Base-by-base conservation (phyloP, 495 filamentous ascomycete species). In the Lindgomyces ingoldianus region DNA sequence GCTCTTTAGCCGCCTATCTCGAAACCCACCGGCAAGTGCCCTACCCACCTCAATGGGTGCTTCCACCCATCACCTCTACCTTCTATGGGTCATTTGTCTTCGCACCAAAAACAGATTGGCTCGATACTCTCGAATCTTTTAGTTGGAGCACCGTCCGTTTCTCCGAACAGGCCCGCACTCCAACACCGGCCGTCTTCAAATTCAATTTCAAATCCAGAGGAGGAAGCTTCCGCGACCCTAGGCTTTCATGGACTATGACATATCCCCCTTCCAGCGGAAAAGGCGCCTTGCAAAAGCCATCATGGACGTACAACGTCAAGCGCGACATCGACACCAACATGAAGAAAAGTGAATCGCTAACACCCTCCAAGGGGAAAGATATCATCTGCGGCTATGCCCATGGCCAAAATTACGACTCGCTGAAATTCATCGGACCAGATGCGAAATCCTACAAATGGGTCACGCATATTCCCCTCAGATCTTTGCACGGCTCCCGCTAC, bases 1-100 rank as follows among this genome's bases (percentile, higher is more conserved):
- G 10, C 14, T 24, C 29, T 3, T 22, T 67, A n/a, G 21, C 52
- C 14, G 36, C 50, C 14, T 67, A 67, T 36, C 51, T 67, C 2
- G 64, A 67, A 14, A 18, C 39, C 18, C 57, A 67, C 25, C 57
- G 64, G n/a, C 57, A 67, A 52, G 44, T 62, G 1, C 65, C 65
- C 1, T 58, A 58, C 22, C 65, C 65, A 3, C 65, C 52, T 12
- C 58, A 62, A 46, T 68, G 65, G 65, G 22, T 54, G 10, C 48
- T 68, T 18, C 52, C 59, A 21, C 65, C 65, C 4, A 18, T 57
- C 24, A 53, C 21, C 10, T 30, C 54, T 1, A 59, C 59, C 3
- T 49, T 63, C 8, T 68, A 63, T 21, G 47, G 54, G 9, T 52
- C 59, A 4, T 58, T 63, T 26, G 4, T 39, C 22, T 24, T 25